A percentile compares a stretch with the other conserved stretches of the same genome.
Evolutionary conservation across 2,329 filamentous ascomycete species (phyloP).

Genomic region (Epicoccum nigrum): DNA sequence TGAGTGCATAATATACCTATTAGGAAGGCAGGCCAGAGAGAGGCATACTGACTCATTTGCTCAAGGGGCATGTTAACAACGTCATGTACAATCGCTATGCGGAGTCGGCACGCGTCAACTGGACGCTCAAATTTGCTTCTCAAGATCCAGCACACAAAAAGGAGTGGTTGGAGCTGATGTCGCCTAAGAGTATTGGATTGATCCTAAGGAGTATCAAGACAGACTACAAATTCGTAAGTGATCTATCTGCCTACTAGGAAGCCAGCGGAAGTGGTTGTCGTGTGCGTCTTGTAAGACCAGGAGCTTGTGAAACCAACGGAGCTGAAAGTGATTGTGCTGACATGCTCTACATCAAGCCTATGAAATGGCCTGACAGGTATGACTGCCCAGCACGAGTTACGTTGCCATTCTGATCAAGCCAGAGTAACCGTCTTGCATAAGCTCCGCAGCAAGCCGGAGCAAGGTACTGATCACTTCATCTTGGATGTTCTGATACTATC

Average conservation of each 20-base stretch:
- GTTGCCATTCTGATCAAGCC: neutral
- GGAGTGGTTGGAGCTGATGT: slow-evolving; percentile 73
- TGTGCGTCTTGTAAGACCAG: slow-evolving; percentile 5
- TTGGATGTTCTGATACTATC: slow-evolving; percentile 73
- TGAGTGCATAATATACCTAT: slow-evolving; percentile 34
- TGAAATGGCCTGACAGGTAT: slow-evolving; percentile 75
- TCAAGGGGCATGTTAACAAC: slow-evolving; percentile 80
- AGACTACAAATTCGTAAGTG: slow-evolving; percentile 84
- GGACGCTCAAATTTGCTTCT: slow-evolving; percentile 72
- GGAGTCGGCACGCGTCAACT: slow-evolving; percentile 80
- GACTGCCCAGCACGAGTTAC: neutral
- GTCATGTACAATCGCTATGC: slow-evolving; percentile 83
- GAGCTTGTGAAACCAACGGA: slow-evolving; percentile 4
- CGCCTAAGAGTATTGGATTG: slow-evolving; percentile 69
- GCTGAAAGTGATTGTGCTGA: slow-evolving; percentile 10
- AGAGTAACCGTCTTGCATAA: slow-evolving; percentile 83
- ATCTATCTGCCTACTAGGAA: slow-evolving; percentile 3
- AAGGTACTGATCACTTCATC: slow-evolving; percentile 61
- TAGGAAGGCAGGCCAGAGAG: slow-evolving; percentile 22
- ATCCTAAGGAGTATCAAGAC: slow-evolving; percentile 81
- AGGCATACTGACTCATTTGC: neutral
- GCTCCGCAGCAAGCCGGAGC: slow-evolving; percentile 62
- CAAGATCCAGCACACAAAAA: slow-evolving; percentile 65
- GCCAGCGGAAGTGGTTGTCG: slow-evolving; percentile 1
- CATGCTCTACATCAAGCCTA: slow-evolving; percentile 56